Evolutionary conservation across 805 yeast genomes (phyloP), one percentile per base, ranked within the genome.

Genomic region (Isabelozyma gotoi): DNA sequence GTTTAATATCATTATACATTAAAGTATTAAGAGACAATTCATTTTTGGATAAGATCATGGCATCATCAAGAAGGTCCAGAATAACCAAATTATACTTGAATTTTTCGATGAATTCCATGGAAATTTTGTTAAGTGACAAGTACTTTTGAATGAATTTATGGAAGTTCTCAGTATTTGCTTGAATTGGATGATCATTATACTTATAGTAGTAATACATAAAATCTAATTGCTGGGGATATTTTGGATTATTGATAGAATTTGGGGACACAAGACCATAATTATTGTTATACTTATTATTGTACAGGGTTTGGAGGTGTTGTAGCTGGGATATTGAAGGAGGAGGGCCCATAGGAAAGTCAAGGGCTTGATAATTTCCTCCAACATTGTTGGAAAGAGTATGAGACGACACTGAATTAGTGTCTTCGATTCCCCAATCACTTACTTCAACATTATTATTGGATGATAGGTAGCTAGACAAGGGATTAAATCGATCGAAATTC

Each of bases 31-130:
- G 51, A 7, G 63, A 55, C 48, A 65, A 72, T 31, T 72, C 74
- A 40, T 68, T 70, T 41, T 71, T 71, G 15, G 75, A 69, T n/a
- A 71, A 51, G 18, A 67, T 63, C 64, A 71, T 63, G 3, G 73
- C 51, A 42, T 68, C 72, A 43, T 72, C 75, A 33, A 72, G 47
- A 11, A 72, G 52, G 42, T 66, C 65, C 4, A 74, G 68, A 4
- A 67, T 53, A 3, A 72, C 56, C 21, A 72, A 47, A 46, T 57
- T 63, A 49, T 71, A 72, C 52, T 70, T 71, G 60, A 71, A 69
- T 44, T 60, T 61, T 43, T 72, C 77, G 67, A 68, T 62, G 38
- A 69, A 64, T 43, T 57, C 56, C 7, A 42, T 41, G 10, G 32
- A 19, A 21, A 46, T 47, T 8, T 43, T 44, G 21, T 55, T 49